phyloP scores from a whole-genome alignment of 257 asterid species.

The Rauvolfia tetraphylla region DNA sequence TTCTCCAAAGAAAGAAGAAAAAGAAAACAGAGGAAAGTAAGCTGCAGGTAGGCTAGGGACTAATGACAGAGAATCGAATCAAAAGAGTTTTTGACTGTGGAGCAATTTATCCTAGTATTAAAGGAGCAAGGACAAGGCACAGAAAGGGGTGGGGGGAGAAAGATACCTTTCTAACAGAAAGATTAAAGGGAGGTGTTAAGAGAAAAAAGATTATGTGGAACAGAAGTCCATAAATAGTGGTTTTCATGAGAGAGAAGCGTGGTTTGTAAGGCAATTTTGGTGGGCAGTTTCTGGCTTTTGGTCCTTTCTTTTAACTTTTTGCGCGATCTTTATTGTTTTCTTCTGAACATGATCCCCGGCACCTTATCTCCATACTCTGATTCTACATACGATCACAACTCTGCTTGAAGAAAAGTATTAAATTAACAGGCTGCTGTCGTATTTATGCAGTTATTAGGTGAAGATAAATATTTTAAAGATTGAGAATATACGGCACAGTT shows the following conservation, averaged over 20 bases:
- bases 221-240: conserved; percentile 28
- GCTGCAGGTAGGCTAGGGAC: neutral
- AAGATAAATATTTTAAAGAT: conserved; percentile 14
- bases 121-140: neutral
- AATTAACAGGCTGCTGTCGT: conserved; percentile 8
- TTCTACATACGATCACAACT: conserved; percentile 2
- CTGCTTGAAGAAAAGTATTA: neutral
- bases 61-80: neutral
- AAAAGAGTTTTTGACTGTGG: neutral
- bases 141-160: neutral
- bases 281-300: conserved; percentile 25
- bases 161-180: conserved; percentile 11
- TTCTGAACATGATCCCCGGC: conserved; percentile 14
- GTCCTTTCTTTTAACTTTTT: neutral
- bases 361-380: neutral
- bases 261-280: conserved; percentile 28
- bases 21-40: neutral
- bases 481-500: conserved; percentile 11
- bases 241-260: conserved; percentile 29
- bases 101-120: neutral
- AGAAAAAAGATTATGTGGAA: conserved; percentile 12
- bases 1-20: neutral
- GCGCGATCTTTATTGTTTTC: conserved; percentile 2
- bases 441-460: conserved; percentile 12
- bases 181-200: conserved; percentile 10